Evolutionary conservation across 495 filamentous ascomycete species (phyloP), one percentile per base, ranked within the genome.

Genomic region (Alectoria sarmentosa): DNA sequence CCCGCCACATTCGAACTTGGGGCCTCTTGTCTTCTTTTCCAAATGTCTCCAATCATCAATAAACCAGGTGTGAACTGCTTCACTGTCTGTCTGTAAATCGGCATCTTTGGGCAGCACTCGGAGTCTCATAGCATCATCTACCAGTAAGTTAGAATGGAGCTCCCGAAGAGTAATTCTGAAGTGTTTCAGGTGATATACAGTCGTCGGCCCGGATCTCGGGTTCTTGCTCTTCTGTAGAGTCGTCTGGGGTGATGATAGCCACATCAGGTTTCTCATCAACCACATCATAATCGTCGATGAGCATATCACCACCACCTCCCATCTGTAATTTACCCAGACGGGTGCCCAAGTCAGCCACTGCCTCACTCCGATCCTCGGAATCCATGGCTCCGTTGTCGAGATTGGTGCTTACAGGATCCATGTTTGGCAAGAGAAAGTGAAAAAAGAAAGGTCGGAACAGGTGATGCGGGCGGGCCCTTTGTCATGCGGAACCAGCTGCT

Each of bases 71-170:
- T 88, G 73, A 65, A 85, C 75, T 11, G 79, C 78, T 71, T 96
- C 91, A 28, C 79, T 79, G 71, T 83, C 81, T 21, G 77, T 83
- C 72, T 95, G 92, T 41, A 96, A 77, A 65, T 92, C 88, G 39
- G 84, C 80, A 58, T 88, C 83, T 70, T 90, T 85, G 54, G 84
- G 79, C 34, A 97, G 83, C 63, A 94, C 80, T 61, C 82, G 78
- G 58, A 86, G 85, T 78, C 87, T 89, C 87, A 97, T 96, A 59
- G 88, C 90, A 57, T 90, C 88, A 75, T 82, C 91, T 96, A 73
- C 41, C 66, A 11, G 55, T 66, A 69, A 60, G 44, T 70, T 64
- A 72, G 61, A 52, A 32, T 14, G 37, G 49, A 55, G 52, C 62
- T 39, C 13, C 56, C 21, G 7, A 38, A 37, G 44, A 56, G 41